Base-by-base conservation (phyloP, 2,329 filamentous ascomycete genomes). In the Amauroascus niger region DNA sequence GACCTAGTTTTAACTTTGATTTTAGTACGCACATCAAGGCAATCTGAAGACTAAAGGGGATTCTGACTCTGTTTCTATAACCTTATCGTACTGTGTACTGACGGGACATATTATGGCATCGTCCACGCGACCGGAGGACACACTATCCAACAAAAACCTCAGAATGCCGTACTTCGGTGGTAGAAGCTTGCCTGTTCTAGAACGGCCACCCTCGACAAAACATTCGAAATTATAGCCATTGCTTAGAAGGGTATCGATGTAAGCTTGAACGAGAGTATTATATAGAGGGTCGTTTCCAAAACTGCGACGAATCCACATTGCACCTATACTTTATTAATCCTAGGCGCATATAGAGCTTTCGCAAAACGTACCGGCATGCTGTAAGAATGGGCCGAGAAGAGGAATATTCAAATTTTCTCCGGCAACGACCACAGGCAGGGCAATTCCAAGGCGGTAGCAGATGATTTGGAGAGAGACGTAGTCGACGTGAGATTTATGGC, bases 371-470 rank as follows among this genome's bases (percentile, higher is more conserved):
- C 79, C 90, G n/a, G 90, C 89, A 72, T 95, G 87, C 65, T 98
- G 93, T 55, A 98, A 71, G 65, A 98, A 98, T 39, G 79, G 80
- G 1, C 93, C 93, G 0, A 98, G 81, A 1, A 95, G 72, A 0
- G 93, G 93, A 60, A 98, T 89, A 65, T 98, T 98, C 49, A 98
- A 74, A 64, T 98, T 98, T 64, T 98, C 93, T 8, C 93, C 93
- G 0, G 93, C 88, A 0, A 98, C 90, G 1, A 98, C 88, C 1
- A 91, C 88, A 0, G 93, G 93, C 1, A 98, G 73, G 0, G 85
- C 88, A 16, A 98, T 79, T 1, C 93, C 93, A 3, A 98, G 74
- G 1, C 93, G 83, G 69, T 96, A 98, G 71, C 93, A 98, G 53
- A 98, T 94, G 39, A 98, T 75, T 65, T 98, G 93, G 33, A 97